phyloP scores from a whole-genome alignment of 2,329 filamentous ascomycete species.

The Ophidiomyces ophidiicola region DNA sequence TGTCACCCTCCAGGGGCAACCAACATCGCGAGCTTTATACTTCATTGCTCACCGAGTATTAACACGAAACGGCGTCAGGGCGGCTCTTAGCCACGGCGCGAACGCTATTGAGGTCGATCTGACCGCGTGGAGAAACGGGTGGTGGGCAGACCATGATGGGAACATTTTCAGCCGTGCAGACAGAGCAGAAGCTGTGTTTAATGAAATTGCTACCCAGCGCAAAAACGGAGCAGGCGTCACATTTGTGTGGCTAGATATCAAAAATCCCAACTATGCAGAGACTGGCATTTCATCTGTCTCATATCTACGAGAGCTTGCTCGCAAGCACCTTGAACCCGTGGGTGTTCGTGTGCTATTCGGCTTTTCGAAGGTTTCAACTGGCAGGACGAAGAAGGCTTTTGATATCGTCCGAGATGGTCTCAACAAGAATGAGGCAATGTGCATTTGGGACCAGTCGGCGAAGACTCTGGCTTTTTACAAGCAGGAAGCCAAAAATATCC shows the following conservation, averaged over 20 bases:
- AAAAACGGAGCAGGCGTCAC: neutral
- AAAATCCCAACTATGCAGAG: slow-evolving; percentile 4
- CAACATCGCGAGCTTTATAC: too few species aligned
- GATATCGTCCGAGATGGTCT: too few species aligned
- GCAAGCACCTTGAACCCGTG: neutral
- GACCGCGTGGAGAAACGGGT: neutral
- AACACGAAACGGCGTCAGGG: neutral
- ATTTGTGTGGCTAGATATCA: slow-evolving; percentile 9
- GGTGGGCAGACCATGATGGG: slow-evolving; percentile 7
- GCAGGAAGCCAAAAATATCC: too few species aligned
- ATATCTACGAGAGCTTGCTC: neutral
- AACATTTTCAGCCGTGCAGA: neutral
- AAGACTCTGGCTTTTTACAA: too few species aligned
- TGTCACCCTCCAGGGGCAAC: too few species aligned
- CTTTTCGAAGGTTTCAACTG: too few species aligned
- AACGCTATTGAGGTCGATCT: slow-evolving; percentile 8
- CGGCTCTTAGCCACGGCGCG: slow-evolving; percentile 2
- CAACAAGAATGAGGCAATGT: too few species aligned
- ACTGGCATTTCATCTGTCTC: neutral
- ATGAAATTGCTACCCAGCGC: neutral
- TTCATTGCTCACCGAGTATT: slow-evolving; percentile 8
- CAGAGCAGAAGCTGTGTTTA: neutral
- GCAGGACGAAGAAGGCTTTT: too few species aligned
- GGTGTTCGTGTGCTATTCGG: slow-evolving; percentile 4
- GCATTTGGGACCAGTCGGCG: too few species aligned